Conservation (phyloP, 169 alveolate genomes). For the Eimeria tenella region DNA sequence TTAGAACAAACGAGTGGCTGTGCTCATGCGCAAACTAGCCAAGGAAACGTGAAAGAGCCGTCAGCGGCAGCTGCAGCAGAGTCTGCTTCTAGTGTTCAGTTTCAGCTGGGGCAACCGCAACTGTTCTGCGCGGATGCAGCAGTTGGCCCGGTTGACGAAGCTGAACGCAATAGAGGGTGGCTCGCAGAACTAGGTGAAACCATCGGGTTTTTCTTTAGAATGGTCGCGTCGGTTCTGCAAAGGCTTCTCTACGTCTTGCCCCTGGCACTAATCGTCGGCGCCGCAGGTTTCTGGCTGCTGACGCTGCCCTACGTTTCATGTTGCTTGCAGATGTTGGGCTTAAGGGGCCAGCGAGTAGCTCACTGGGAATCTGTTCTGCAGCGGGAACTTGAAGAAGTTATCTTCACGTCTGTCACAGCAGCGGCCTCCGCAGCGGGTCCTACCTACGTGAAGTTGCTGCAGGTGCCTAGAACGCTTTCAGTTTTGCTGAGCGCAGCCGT, state of each 20-base stretch:
- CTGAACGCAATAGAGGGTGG: background rate
- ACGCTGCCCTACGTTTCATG: slow-evolving; percentile 33
- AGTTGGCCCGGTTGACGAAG: background rate
- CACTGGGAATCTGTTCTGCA: slow-evolving; percentile 59
- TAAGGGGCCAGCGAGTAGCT: background rate
- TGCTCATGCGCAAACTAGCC: background rate
- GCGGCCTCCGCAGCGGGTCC: slow-evolving; percentile 73
- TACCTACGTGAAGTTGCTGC: slow-evolving; percentile 45
- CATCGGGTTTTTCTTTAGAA: slow-evolving; percentile 2
- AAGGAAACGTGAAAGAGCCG: background rate
- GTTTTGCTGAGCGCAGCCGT: too few relatives aligned
- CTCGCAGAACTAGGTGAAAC: background rate
- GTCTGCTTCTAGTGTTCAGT: slow-evolving; percentile 6
- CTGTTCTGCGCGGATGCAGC: background rate
- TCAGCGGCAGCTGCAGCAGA: background rate
- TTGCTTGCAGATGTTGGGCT: slow-evolving; percentile 28
- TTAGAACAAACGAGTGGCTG: slow-evolving; percentile 5
- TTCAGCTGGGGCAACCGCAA: slow-evolving; percentile 15
- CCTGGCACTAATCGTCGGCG: slow-evolving; percentile 43
- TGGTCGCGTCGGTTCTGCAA: slow-evolving; percentile 14
- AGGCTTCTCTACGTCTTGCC: slow-evolving; percentile 53
- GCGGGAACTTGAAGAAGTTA: slow-evolving; percentile 62
- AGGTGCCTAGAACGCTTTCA: background rate
- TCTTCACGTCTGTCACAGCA: slow-evolving; percentile 62
- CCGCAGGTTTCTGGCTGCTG: slow-evolving; percentile 62